phyloP scores from a whole-genome alignment of 768 basidiomycete genomes.

The Russula olivacea region DNA sequence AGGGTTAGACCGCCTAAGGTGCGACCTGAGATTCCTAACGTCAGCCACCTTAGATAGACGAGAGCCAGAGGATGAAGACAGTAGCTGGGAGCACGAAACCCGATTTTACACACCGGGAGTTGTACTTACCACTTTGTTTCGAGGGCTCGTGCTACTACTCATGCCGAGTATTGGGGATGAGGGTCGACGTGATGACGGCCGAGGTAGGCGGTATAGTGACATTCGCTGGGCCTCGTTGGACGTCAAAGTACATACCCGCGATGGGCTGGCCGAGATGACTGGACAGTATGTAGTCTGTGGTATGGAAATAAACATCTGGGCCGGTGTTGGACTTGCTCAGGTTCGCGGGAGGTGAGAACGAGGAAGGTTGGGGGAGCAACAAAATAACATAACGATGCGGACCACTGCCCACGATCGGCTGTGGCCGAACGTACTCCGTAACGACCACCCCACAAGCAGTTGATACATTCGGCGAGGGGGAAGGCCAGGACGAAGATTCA shows the following conservation, averaged over 20 bases:
- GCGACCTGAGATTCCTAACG: no score
- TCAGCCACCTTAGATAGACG: no score
- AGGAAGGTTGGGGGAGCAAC: conserved; percentile 56
- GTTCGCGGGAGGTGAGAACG: conserved; percentile 55
- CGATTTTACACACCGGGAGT: no score
- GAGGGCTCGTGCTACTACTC: no score
- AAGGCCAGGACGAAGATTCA: conserved; percentile 8
- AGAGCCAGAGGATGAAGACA: no score
- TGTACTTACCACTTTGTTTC: no score
- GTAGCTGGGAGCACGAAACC: no score
- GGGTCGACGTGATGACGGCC: conserved; percentile 54
- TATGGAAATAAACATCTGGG: conserved; percentile 46
- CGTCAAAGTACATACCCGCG: conserved; percentile 40
- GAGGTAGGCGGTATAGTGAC: conserved; percentile 50
- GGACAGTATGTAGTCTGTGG: conserved; percentile 49
- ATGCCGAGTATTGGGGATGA: conserved; percentile 28
- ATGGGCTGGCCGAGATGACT: conserved; percentile 54
- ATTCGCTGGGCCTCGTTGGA: conserved; percentile 61
- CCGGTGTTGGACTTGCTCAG: conserved; percentile 46
- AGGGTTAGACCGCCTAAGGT: no score
- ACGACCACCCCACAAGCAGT: conserved; percentile 43
- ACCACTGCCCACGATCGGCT: conserved; percentile 63
- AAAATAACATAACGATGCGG: conserved; percentile 71
- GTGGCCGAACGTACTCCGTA: conserved; percentile 66
- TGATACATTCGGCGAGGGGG: conserved; percentile 31